These are phyloP conservation scores for Coemansia sp. DNA, from an alignment of 192 early-diverging fungal genomes.

Conservation along the genomic window DNA sequence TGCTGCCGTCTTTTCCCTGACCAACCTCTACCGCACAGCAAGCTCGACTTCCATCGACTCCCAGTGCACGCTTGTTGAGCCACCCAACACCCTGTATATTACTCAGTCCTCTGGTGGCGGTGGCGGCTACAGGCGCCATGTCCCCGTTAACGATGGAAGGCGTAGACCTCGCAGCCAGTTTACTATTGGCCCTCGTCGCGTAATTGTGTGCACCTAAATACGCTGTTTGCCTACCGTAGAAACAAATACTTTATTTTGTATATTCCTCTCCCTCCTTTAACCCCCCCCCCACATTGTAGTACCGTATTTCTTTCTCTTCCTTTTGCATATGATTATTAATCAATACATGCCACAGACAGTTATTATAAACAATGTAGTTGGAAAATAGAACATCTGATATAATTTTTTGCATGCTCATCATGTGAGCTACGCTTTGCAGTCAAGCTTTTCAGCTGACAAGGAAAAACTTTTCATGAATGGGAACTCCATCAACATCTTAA, in stretches of 20 bases:
- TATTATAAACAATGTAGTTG: no score
- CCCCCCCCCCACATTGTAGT: no score
- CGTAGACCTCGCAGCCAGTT: slow-evolving; percentile 47
- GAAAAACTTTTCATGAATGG: no score
- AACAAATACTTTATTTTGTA: background rate
- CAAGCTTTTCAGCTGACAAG: no score
- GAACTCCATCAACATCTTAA: no score
- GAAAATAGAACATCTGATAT: no score
- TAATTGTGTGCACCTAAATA: slow-evolving; percentile 30
- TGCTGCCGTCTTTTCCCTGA: background rate
- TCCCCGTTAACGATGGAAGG: background rate
- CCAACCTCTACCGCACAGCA: background rate
- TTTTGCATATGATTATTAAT: background rate
- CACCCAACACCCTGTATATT: slow-evolving; percentile 1
- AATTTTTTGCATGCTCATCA: no score
- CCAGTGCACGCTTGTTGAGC: slow-evolving; percentile 37
- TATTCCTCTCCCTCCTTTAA: background rate
- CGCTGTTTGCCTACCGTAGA: background rate
- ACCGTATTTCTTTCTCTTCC: background rate
- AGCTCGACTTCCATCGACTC: slow-evolving; percentile 19
- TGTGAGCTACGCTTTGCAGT: no score
- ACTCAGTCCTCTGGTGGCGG: slow-evolving; percentile 2
- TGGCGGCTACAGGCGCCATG: slow-evolving; percentile 6
- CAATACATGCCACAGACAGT: no score
- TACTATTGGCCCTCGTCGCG: slow-evolving; percentile 31